These are phyloP conservation scores for Pythium chondricola DNA, from an alignment of 352 stramenopile species.

Conservation along the genomic window DNA sequence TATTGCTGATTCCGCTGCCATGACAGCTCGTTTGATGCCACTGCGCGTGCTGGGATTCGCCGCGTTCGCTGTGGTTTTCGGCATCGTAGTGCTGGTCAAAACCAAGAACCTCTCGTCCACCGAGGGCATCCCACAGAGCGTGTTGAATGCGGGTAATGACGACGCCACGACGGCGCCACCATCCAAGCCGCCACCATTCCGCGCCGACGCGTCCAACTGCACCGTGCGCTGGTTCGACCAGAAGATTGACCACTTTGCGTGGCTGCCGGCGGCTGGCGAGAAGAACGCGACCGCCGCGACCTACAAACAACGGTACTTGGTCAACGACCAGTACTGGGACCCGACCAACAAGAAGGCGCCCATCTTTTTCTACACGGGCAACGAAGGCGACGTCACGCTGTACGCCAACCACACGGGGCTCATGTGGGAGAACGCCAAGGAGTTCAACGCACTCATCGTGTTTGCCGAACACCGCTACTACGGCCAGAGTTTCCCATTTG, in stretches of 20 bases:
- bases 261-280: conserved; percentile 24
- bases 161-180: not conserved
- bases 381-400: conserved; percentile 91
- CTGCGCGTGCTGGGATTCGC: conserved; percentile 47
- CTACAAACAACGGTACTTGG: conserved; percentile 86
- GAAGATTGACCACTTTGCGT: conserved; percentile 87
- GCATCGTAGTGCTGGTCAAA: conserved; percentile 64
- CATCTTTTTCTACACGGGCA: conserved; percentile 94
- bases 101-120: conserved; percentile 53
- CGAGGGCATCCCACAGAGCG: conserved; percentile 29
- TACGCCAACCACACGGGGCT: conserved; percentile 94
- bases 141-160: conserved; percentile 19
- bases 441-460: conserved; percentile 88
- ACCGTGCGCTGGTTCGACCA: conserved; percentile 85
- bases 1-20: not conserved
- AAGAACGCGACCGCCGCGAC: conserved; percentile 27
- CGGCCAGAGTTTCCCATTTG: conserved; percentile 84
- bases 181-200: conserved; percentile 11
- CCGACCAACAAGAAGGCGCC: conserved; percentile 52
- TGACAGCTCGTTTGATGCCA: conserved; percentile 22
- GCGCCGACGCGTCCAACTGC: conserved; percentile 63
- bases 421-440: conserved; percentile 91
- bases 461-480: conserved; percentile 97
- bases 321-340: conserved; percentile 85
- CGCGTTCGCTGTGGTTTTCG: conserved; percentile 36